Evolutionary conservation across 768 basidiomycete genomes (phyloP), one percentile per base, ranked within the genome.

Genomic region (Baorangia bicolor): DNA sequence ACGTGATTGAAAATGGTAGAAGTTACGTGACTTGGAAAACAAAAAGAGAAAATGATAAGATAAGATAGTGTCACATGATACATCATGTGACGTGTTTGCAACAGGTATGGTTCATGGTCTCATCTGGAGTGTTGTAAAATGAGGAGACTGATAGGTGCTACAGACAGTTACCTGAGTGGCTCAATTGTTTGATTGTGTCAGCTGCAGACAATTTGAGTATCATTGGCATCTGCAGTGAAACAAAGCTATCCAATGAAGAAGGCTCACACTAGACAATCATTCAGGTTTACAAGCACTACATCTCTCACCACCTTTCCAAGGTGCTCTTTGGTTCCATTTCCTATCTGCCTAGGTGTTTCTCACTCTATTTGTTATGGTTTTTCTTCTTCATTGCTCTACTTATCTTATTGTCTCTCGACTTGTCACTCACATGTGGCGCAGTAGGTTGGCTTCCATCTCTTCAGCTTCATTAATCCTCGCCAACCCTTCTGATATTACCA

Each of bases 191-290:
- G 46, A 91, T 98, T 31, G 92, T 95, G 0, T 85, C 85, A 28
- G 80, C 88, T 16, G 84, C 92, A 3, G 94, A 97, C 61, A 94
- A 97, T 63, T 88, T 87, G 2, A 81, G 80, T 51, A 88, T 97
- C 67, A 95, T 97, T 54, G 94, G 94, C 28, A 89, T 97, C 49
- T 97, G 94, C 56, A 94, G 94, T 23, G 94, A 97, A 72, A 97
- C 94, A 8, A 94, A 92, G 69, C 79, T 98, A 18, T 81, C 86
- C 61, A 98, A 97, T 70, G 94, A 95, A 67, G 88, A 94, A 62
- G 85, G 85, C 42, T 97, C 94, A 5, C 94, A 95, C 88, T 98
- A 96, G 86, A 98, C 96, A 16, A 97, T 98, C 94, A 96, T 97
- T 53, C 95, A 97, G 75, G 83, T 96, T 10, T 94, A 96, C 77